Evolutionary conservation across 2,329 filamentous ascomycete genomes (phyloP), one percentile per base, ranked within the genome.

Genomic region (Colletotrichum simmondsii): DNA sequence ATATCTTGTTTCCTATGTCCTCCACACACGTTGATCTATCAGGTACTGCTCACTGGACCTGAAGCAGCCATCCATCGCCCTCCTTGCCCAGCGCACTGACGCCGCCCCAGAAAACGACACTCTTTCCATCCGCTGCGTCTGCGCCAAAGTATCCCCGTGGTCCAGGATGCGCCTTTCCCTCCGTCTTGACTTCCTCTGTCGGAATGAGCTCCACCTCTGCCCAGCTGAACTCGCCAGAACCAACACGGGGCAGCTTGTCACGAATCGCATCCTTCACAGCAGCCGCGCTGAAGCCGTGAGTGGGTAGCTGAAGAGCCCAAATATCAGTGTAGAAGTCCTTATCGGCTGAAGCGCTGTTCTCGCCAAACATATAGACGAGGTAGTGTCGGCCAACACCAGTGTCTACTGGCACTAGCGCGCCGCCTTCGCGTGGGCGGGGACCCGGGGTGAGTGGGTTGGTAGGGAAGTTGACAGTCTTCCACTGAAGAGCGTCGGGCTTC

Each of bases 91-190:
- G 78, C 0, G 79, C 81, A 75, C 85, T 85, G 4, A 84, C 72
- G 0, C 88, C 88, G n/a, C 88, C 88, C 88, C 88, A 90, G 14
- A 88, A 75, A 3, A 90, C 80, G 7, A 87, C 82, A 16, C 81
- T 86, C 62, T 83, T 85, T 4, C 84, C 86, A 73, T 85, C 85
- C 4, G 85, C 79, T 63, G 83, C 79, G 75, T 71, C 80, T 73
- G 79, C 87, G 59, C 72, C 82, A 71, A 78, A 87, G 79, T 74
- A 86, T 65, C 75, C 83, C 78, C 80, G 77, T 42, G 81, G 82
- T 5, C 80, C 84, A 22, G 79, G 83, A 72, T 83, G 83, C 2
- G 79, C 79, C 72, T 84, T 85, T 28, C 86, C 85, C 62, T 83
- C 82, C n/a, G 76, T 77, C 14, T 82, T 82, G 26, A 81, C 80